These are phyloP conservation scores for Rhododendron mucronatum DNA, from an alignment of 148 eudicot genomes.

Conservation along the genomic window DNA sequence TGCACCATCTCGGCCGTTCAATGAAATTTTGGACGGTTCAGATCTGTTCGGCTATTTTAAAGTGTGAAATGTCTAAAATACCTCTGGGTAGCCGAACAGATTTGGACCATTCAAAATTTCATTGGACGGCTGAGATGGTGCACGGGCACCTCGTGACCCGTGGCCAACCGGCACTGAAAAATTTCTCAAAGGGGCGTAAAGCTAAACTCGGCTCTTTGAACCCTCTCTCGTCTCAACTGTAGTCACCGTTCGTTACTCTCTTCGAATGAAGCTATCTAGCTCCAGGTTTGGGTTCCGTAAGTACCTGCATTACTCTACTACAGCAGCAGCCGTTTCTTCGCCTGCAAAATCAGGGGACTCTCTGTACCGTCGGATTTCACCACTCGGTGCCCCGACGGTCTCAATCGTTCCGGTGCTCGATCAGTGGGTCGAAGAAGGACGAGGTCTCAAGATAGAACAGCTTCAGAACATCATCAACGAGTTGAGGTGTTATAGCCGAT, in stretches of 20 bases:
- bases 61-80: too few species aligned
- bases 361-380: conserved; percentile 31
- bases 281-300: not conserved
- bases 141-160: too few species aligned
- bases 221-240: not conserved
- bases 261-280: not conserved
- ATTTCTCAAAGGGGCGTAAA: too few species aligned
- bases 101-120: too few species aligned
- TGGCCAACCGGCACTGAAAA: too few species aligned
- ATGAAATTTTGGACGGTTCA: too few species aligned
- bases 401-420: conserved; percentile 33
- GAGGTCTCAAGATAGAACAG: not conserved
- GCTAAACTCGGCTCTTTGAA: too few species aligned
- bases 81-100: too few species aligned
- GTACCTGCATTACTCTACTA: not conserved
- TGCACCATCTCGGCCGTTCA: too few species aligned
- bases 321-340: not conserved
- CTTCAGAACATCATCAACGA: conserved; percentile 22
- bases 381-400: conserved; percentile 10
- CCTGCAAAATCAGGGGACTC: conserved; percentile 7
- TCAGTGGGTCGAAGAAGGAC: conserved; percentile 32
- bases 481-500: conserved; percentile 20
- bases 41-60: too few species aligned
- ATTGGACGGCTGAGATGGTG: too few species aligned
- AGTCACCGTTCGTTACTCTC: not conserved